Evolutionary conservation across 2,329 filamentous ascomycete genomes (phyloP).

Genomic region (Penicillium sp.): DNA sequence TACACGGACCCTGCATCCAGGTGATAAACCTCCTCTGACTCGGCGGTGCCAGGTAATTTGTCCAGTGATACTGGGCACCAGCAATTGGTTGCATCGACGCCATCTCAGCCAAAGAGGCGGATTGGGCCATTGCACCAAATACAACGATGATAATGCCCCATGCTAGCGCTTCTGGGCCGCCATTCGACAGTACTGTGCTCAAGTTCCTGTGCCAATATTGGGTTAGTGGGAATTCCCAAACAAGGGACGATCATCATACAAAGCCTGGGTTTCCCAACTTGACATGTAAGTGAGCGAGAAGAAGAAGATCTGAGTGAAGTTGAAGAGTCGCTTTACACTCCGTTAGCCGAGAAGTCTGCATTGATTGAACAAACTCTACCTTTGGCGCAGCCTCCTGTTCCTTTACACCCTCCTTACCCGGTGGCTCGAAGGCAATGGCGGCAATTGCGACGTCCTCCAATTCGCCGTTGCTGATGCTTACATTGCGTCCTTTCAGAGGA

Average conservation of each 20-base stretch:
- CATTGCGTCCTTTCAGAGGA: neutral
- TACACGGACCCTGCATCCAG: constrained; percentile 32
- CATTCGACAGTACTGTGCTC: constrained; percentile 19
- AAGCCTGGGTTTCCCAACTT: constrained; percentile 13
- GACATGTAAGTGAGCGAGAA: constrained; percentile 14
- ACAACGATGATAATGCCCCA: constrained; percentile 26
- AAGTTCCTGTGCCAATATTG: neutral
- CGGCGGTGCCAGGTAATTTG: constrained; percentile 33
- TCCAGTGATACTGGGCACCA: constrained; percentile 46
- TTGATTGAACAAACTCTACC: neutral
- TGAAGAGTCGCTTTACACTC: constrained; percentile 10
- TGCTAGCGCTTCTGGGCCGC: constrained; percentile 25
- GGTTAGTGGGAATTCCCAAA: neutral
- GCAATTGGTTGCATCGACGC: constrained; percentile 42
- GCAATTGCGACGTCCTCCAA: neutral
- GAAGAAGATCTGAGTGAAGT: constrained; percentile 14
- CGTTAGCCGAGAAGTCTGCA: neutral
- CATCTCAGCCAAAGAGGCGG: constrained; percentile 39
- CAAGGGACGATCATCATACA: neutral
- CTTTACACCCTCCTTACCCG: neutral
- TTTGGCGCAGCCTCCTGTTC: constrained; percentile 1
- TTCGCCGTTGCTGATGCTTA: neutral
- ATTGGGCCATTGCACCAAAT: constrained; percentile 25
- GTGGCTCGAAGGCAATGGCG: neutral
- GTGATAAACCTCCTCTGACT: constrained; percentile 32